Evolutionary conservation across 805 yeast species (phyloP).

Genomic region (Lipomyces sp.): DNA sequence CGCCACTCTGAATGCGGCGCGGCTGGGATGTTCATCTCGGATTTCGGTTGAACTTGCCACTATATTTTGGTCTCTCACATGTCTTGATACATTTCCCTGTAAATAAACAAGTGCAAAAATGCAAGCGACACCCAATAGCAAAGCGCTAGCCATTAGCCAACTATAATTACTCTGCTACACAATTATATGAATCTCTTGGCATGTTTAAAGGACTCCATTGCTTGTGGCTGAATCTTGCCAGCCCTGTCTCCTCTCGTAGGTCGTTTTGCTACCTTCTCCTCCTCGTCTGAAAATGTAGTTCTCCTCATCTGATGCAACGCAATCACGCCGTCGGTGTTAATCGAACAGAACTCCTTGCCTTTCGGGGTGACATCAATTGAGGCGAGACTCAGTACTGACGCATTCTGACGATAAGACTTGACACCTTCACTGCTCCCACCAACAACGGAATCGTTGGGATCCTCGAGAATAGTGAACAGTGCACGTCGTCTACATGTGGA

Average conservation of each 20-base stretch:
- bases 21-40: too few relatives aligned
- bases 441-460: slow-evolving; percentile 20
- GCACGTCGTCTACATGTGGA: slow-evolving; percentile 24
- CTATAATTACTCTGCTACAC: background rate
- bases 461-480: slow-evolving; percentile 31
- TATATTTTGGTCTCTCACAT: background rate
- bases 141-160: background rate
- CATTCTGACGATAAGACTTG: slow-evolving; percentile 23
- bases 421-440: slow-evolving; percentile 23
- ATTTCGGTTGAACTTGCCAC: too few relatives aligned
- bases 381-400: slow-evolving; percentile 22
- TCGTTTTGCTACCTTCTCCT: slow-evolving; percentile 4
- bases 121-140: background rate
- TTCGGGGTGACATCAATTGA: slow-evolving; percentile 17
- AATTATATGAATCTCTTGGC: slow-evolving; percentile 13
- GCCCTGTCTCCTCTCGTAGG: slow-evolving; percentile 1
- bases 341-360: slow-evolving; percentile 27
- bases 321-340: slow-evolving; percentile 24
- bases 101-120: background rate
- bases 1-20: background rate
- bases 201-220: slow-evolving; percentile 8
- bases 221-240: slow-evolving; percentile 19
- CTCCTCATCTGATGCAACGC: slow-evolving; percentile 26
- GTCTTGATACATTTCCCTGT: too few relatives aligned
- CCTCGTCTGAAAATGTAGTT: background rate